phyloP scores from a whole-genome alignment of 768 basidiomycete species.

The Suillus placidus region DNA sequence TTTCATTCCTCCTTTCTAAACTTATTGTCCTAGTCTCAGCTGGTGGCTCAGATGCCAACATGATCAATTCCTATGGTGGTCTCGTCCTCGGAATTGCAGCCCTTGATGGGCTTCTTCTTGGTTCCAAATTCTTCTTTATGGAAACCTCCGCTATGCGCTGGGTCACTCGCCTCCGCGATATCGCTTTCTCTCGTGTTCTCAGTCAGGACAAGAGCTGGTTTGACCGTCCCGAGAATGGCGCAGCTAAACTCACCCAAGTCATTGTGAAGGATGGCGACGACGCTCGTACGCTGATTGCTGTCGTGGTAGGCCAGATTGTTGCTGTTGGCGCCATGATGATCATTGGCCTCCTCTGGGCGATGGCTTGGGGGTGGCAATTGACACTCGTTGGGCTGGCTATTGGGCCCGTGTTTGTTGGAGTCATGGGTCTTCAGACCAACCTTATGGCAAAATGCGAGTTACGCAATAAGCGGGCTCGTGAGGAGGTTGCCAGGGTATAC shows the following conservation, averaged over 20 bases:
- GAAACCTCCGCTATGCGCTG: constrained; percentile 75
- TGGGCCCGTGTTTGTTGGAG: constrained; percentile 77
- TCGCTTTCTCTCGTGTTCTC: constrained; percentile 61
- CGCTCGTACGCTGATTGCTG: constrained; percentile 72
- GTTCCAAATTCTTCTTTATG: constrained; percentile 80
- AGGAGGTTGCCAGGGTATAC: constrained; percentile 82
- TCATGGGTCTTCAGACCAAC: constrained; percentile 75
- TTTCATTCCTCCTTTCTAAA: constrained; percentile 85
- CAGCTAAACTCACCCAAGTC: constrained; percentile 66
- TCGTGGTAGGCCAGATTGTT: constrained; percentile 68
- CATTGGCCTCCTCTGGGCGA: constrained; percentile 87
- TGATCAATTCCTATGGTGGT: constrained; percentile 71
- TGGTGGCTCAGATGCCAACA: constrained; percentile 60
- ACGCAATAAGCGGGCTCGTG: constrained; percentile 82
- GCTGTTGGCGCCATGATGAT: constrained; percentile 82
- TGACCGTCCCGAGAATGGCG: constrained; percentile 63
- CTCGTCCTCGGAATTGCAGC: constrained; percentile 76
- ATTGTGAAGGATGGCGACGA: constrained; percentile 92
- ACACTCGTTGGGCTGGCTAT: constrained; percentile 89
- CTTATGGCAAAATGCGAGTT: constrained; percentile 73
- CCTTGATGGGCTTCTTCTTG: constrained; percentile 73
- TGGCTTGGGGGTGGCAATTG: constrained; percentile 87
- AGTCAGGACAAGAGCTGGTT: constrained; percentile 88
- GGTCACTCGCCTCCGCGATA: constrained; percentile 66
- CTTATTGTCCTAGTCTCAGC: constrained; percentile 77